A percentile compares a stretch with the other conserved stretches of the same genome.
These are phyloP conservation scores for Calocybe cyanea DNA, from an alignment of 768 basidiomycete genomes.

Conservation along the genomic window DNA sequence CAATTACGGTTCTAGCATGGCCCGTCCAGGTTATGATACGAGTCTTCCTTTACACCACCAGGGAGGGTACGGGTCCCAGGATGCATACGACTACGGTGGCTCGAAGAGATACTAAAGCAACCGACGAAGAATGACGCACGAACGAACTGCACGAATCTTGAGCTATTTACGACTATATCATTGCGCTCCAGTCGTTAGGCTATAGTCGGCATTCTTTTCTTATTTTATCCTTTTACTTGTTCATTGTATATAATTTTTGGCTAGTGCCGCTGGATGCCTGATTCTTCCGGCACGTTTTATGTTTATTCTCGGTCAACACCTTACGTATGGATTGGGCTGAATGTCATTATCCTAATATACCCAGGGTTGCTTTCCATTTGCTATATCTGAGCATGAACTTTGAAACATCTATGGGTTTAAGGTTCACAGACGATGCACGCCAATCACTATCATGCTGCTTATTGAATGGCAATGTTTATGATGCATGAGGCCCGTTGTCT, in stretches of 20 bases:
- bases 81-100: constrained; percentile 30
- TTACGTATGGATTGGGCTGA: constrained; percentile 1
- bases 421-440: no score
- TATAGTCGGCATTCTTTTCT: constrained; percentile 16
- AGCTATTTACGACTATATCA: constrained; percentile 4
- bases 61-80: constrained; percentile 37
- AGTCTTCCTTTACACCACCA: constrained; percentile 64
- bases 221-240: constrained; percentile 13
- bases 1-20: constrained; percentile 43
- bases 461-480: background rate
- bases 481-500: no score
- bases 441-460: no score
- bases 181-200: constrained; percentile 4
- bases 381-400: constrained; percentile 7
- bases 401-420: no score
- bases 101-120: constrained; percentile 9
- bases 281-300: constrained; percentile 8
- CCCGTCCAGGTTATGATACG: constrained; percentile 46
- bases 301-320: constrained; percentile 2
- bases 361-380: constrained; percentile 6
- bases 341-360: constrained; percentile 11
- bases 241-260: constrained; percentile 13
- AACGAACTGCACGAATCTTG: constrained; percentile 3
- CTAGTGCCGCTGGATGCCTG: constrained; percentile 26
- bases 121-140: constrained; percentile 1